Percentiles rank a stretch among this genome's conserved stretches.
phyloP scores from a whole-genome alignment of 202 grass and related monocot species.

The Alloteropsis angusta region DNA sequence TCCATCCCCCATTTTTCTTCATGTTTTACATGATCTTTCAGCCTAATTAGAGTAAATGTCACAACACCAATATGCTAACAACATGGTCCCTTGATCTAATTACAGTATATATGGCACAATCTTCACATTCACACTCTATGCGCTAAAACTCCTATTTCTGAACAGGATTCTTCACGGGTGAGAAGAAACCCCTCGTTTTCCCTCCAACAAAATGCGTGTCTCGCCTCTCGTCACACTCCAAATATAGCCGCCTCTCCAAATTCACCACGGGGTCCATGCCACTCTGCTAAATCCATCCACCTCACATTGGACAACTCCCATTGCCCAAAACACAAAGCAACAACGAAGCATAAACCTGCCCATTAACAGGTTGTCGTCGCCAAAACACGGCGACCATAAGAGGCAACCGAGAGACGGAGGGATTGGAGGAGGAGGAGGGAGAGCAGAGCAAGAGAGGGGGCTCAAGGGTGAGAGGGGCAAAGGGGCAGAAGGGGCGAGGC shows the following conservation, averaged over 20 bases:
- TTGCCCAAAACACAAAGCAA: background rate
- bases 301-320: background rate
- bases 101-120: background rate
- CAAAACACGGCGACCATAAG: background rate
- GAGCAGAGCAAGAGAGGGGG: no score
- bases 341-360: background rate
- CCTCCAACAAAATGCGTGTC: background rate
- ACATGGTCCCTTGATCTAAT: background rate
- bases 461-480: background rate
- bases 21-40: background rate
- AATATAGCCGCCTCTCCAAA: background rate
- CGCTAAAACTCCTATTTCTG: background rate
- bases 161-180: no score
- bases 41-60: background rate
- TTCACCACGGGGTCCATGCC: background rate
- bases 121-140: background rate
- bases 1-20: background rate
- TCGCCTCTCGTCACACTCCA: background rate
- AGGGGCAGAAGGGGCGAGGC: background rate
- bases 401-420: background rate
- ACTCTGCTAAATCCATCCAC: background rate
- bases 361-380: background rate
- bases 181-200: background rate
- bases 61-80: no score
- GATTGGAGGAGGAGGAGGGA: no score